A percentile compares a stretch with the other conserved stretches of the same genome.
These are phyloP conservation scores for Starmerella geochares DNA, from an alignment of 805 yeast species.

Conservation along the genomic window DNA sequence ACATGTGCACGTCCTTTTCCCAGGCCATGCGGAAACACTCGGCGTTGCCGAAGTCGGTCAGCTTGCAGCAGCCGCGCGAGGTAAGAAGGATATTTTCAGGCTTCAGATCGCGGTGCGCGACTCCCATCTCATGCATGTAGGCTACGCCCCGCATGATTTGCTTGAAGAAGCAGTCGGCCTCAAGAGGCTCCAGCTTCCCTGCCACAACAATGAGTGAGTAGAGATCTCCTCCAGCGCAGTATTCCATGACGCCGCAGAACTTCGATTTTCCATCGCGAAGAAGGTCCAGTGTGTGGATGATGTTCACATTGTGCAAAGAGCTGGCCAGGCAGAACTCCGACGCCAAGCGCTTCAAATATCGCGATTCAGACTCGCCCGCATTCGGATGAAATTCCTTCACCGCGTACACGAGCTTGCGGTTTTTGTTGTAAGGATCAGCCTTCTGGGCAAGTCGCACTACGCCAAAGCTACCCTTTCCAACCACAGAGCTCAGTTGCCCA, in stretches of 20 bases:
- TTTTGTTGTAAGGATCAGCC: constrained; percentile 32
- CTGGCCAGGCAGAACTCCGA: constrained; percentile 83
- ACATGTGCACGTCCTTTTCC: constrained; percentile 59
- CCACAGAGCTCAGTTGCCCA: constrained; percentile 83
- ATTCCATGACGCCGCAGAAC: constrained; percentile 87
- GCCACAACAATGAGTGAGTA: constrained; percentile 49
- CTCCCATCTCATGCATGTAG: constrained; percentile 81
- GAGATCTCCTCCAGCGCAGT: constrained; percentile 77
- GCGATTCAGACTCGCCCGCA: constrained; percentile 45
- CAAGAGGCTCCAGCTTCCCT: constrained; percentile 45
- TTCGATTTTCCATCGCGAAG: constrained; percentile 60
- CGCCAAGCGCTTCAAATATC: constrained; percentile 59
- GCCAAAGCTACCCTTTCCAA: constrained; percentile 90
- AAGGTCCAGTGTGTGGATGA: constrained; percentile 65
- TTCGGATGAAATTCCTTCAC: constrained; percentile 62
- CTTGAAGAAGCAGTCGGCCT: constrained; percentile 80
- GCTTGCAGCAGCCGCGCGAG: constrained; percentile 51
- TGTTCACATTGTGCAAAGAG: constrained; percentile 61
- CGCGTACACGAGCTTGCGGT: constrained; percentile 46
- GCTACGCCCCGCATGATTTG: constrained; percentile 72
- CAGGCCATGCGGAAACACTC: constrained; percentile 82
- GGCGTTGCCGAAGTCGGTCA: constrained; percentile 82
- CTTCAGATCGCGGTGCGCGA: constrained; percentile 84
- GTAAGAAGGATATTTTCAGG: constrained; percentile 77
- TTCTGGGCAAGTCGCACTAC: constrained; percentile 77